Base-by-base conservation (phyloP, 2,329 filamentous ascomycete species). In the Fusarium multiceps region DNA sequence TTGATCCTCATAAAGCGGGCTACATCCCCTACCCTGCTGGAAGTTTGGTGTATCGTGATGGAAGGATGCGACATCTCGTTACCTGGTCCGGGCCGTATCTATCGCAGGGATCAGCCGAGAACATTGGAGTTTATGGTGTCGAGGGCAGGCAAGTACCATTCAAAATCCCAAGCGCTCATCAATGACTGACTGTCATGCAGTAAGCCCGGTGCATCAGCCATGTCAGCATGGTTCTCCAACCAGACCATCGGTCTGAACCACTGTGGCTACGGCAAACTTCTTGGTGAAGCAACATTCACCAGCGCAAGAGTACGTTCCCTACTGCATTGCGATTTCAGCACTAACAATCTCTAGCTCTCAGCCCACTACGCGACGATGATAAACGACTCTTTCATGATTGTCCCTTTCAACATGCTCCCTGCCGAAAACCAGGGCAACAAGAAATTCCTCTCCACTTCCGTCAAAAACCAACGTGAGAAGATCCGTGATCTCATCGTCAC, bases 11-110 rank as follows among this genome's bases (percentile, higher is more conserved):
- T 62, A 85, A 85, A 59, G 77, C 81, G 4, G 83, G 82, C 0
- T 84, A 85, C 43, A 81, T 84, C 27, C 81, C 80, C 0, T 85
- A 85, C 57, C 83, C 83, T 0, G 82, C 82, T 0, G 82, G 83
- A 6, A 79, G 79, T 3, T 60, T 85, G n/a, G 79, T 78, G 8
- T 85, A 85, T 51, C 76, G 79, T 1, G 83, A 85, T 47, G 82
- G 77, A 1, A 71, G 82, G 1, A 83, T 84, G 80, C 74, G 80
- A 30, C 79, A 78, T 59, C 58, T 83, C 7, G 78, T 85, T 1
- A 83, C 83, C 0, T 85, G 83, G 82, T 81, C 81, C 0, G 78
- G 77, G 2, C 82, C 82, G 0, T 80, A 80, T 23, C 71, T 84
- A 2, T 81, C 79, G 0, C 77, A 79, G 23, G 82, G 81, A 0